Conservation (phyloP, 1,139 yeast genomes). For the Geotrichum aggregatum region DNA sequence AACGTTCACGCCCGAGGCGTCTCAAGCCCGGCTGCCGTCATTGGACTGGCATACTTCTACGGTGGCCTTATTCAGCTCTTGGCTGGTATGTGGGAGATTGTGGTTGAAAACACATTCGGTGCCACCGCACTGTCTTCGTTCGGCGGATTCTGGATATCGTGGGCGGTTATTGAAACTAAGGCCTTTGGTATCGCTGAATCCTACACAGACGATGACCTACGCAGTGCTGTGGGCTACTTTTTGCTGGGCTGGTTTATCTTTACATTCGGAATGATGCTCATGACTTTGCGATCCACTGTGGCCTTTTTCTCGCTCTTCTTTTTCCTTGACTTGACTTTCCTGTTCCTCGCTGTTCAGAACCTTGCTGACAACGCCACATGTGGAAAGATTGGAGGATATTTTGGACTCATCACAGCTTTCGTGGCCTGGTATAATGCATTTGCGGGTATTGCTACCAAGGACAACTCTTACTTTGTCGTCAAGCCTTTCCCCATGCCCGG, state of each 20-base stretch:
- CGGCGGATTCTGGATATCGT: conserved; percentile 85
- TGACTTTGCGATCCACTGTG: conserved; percentile 77
- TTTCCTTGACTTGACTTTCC: conserved; percentile 60
- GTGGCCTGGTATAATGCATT: conserved; percentile 83
- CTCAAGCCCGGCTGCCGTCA: conserved; percentile 48
- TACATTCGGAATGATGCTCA: conserved; percentile 59
- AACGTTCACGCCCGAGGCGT: conserved; percentile 59
- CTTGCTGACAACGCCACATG: conserved; percentile 39
- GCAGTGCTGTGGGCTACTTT: conserved; percentile 67
- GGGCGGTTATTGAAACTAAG: conserved; percentile 63
- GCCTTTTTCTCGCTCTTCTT: conserved; percentile 69
- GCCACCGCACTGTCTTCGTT: conserved; percentile 74
- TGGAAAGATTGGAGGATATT: conserved; percentile 67
- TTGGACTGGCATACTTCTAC: conserved; percentile 77
- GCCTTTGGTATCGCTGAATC: conserved; percentile 70
- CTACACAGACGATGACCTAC: conserved; percentile 44
- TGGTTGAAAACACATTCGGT: conserved; percentile 76
- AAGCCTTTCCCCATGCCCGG: conserved; percentile 45
- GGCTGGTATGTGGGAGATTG: conserved; percentile 75
- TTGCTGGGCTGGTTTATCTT: conserved; percentile 75
- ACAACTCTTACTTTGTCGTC: conserved; percentile 61
- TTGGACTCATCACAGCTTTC: conserved; percentile 70
- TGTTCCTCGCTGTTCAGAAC: conserved; percentile 61
- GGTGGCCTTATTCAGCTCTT: conserved; percentile 73
- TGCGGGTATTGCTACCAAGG: conserved; percentile 65